Conservation (phyloP, 2,329 filamentous ascomycete species). For the Westerdykella ornata region DNA sequence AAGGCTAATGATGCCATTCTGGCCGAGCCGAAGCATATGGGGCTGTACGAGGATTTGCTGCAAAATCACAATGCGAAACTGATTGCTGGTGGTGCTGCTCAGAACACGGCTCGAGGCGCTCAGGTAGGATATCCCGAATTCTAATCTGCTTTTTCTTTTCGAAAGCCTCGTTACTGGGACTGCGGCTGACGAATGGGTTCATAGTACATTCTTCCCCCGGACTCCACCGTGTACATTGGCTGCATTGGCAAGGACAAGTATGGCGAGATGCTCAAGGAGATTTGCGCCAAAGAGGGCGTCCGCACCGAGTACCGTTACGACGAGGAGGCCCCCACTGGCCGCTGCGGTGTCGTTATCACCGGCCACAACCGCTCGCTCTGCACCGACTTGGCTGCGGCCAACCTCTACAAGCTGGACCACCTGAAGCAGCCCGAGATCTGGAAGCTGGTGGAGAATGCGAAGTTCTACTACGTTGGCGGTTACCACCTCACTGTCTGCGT, state of each 20-base stretch:
- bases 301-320: slow-evolving; percentile 94
- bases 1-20: slow-evolving; percentile 98
- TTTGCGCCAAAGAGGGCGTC: slow-evolving; percentile 80
- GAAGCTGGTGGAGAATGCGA: slow-evolving; percentile 80
- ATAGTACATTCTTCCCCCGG: slow-evolving; percentile 79
- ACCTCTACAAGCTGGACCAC: slow-evolving; percentile 93
- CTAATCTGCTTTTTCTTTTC: slow-evolving; percentile 1
- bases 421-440: slow-evolving; percentile 87
- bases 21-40: slow-evolving; percentile 82
- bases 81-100: slow-evolving; percentile 90
- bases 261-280: slow-evolving; percentile 77
- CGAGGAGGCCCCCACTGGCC: slow-evolving; percentile 73
- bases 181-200: not conserved
- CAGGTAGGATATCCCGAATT: slow-evolving; percentile 46
- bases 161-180: not conserved
- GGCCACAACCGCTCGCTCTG: slow-evolving; percentile 91
- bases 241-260: slow-evolving; percentile 96
- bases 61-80: slow-evolving; percentile 89
- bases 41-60: slow-evolving; percentile 87
- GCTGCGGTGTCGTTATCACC: slow-evolving; percentile 94
- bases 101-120: slow-evolving; percentile 94
- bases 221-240: slow-evolving; percentile 89
- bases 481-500: slow-evolving; percentile 97
- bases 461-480: slow-evolving; percentile 87
- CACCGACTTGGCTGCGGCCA: slow-evolving; percentile 92